Base-by-base conservation (phyloP, 75 land plant species). In the Sequoiadendron giganteum region DNA sequence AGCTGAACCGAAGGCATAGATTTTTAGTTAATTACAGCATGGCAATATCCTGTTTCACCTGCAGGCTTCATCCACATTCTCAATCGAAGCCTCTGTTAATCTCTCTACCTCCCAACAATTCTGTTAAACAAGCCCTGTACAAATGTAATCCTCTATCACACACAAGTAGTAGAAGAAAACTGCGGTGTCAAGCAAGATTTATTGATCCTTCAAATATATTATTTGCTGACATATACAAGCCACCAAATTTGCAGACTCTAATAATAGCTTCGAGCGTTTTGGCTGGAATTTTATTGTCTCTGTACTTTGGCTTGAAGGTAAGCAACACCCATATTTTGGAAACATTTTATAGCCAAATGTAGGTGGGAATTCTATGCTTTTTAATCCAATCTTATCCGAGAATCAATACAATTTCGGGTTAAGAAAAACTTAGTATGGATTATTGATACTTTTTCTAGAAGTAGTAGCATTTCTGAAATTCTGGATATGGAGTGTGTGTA, bases 291-390 rank as follows among this genome's bases (percentile, higher is more conserved):
- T 87, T 92, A n/a, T 93, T 95, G 52, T 97, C 98, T n/a, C 94
- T 97, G 43, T 94, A 94, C 49, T 92, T 95, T 30, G 99, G 99
- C 11, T 91, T 97, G 70, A 96, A 96, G 98, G 99, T 94, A 43
- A 45, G 19, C 39, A 49, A 48, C 45, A 8, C 21, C 78, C 52
- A 86, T 87, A 49, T 56, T 70, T 48, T 55, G 61, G 9, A 56
- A 61, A 42, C 36, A 19, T 61, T 65, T 1, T 25, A 25, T 65
- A 21, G 28, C 70, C 28, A 21, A 65, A 65, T 65, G 70, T 65
- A 65, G 70, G n/a, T 65, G n/a, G 55, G 40, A 76, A 39, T 8
- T 30, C 10, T 76, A 84, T n/a, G n/a, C 43, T 28, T 80, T 40
- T 40, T 54, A 14, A 15, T 36, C 38, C 78, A 30, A 61, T 30